A percentile compares a stretch with the other conserved stretches of the same genome.
Conservation (phyloP, 208 protist genomes). For the Vickermania ingenoplastis region DNA sequence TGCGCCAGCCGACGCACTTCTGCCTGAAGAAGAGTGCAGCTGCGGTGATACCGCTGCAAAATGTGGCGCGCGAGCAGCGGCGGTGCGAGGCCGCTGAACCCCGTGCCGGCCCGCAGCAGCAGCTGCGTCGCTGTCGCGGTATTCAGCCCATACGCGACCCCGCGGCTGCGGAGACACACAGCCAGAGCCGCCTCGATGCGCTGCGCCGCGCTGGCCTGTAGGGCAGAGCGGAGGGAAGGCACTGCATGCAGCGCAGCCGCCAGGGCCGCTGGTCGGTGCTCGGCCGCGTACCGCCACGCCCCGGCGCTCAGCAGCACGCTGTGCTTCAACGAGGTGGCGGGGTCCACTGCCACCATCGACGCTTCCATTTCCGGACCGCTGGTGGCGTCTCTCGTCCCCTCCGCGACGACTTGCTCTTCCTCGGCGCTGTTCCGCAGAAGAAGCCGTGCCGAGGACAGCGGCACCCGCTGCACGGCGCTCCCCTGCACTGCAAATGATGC, state of each 20-base stretch:
- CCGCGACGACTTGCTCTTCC: slow-evolving; percentile 1
- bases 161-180: slow-evolving; percentile 13
- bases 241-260: not conserved
- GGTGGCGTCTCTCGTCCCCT: not conserved
- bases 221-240: not conserved
- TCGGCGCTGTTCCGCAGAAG: slow-evolving; percentile 6
- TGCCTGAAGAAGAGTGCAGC: slow-evolving; percentile 29
- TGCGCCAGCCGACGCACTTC: slow-evolving; percentile 15
- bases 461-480: slow-evolving; percentile 2
- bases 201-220: not conserved
- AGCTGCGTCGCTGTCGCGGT: slow-evolving; percentile 37
- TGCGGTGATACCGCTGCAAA: slow-evolving; percentile 55
- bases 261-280: not conserved
- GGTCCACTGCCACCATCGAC: not conserved
- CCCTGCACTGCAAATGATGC: slow-evolving; percentile 10
- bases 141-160: slow-evolving; percentile 50
- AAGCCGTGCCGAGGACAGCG: slow-evolving; percentile 7
- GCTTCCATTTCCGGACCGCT: not conserved
- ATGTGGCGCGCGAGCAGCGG: slow-evolving; percentile 65
- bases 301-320: too few species aligned
- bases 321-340: too few species aligned
- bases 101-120: slow-evolving; percentile 57
- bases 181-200: not conserved
- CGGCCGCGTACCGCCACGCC: not conserved
- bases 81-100: slow-evolving; percentile 46